Conservation (phyloP, 2,329 filamentous ascomycete genomes). For the Fusarium sp. region DNA sequence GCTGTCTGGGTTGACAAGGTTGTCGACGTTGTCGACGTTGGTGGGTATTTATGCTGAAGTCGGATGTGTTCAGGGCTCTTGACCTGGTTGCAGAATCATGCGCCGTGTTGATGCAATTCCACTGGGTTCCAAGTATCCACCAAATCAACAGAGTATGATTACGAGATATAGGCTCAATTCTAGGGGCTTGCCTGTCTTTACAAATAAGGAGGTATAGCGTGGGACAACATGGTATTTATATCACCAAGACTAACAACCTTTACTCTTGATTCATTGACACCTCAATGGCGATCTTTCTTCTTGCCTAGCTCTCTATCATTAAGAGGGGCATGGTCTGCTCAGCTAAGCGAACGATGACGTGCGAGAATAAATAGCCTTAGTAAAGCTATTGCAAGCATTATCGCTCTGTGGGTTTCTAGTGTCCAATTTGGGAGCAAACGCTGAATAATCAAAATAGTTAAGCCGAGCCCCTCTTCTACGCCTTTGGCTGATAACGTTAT, state of each 20-base stretch:
- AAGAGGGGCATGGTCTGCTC: not conserved
- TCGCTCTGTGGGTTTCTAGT: not conserved
- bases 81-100: not conserved
- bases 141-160: not conserved
- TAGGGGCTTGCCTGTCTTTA: not conserved
- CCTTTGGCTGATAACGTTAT: conserved; percentile 5
- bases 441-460: conserved; percentile 22
- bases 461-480: not conserved
- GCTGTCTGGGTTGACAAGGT: not conserved
- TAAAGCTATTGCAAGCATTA: not conserved
- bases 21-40: not conserved
- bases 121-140: not conserved
- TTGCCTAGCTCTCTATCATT: not conserved
- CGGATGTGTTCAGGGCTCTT: not conserved
- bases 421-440: not conserved
- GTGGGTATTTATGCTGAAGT: conserved; percentile 10
- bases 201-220: not conserved
- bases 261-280: not conserved
- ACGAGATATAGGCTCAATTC: not conserved
- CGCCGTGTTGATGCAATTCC: conserved; percentile 4
- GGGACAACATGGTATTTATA: not conserved
- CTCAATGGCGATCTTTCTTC: not conserved
- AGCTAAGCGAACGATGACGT: conserved; percentile 16
- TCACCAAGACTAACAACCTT: not conserved
- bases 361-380: not conserved